These are phyloP conservation scores for Umbelopsis ramanniana DNA, from an alignment of 192 early-diverging fungal genomes.

Conservation along the genomic window DNA sequence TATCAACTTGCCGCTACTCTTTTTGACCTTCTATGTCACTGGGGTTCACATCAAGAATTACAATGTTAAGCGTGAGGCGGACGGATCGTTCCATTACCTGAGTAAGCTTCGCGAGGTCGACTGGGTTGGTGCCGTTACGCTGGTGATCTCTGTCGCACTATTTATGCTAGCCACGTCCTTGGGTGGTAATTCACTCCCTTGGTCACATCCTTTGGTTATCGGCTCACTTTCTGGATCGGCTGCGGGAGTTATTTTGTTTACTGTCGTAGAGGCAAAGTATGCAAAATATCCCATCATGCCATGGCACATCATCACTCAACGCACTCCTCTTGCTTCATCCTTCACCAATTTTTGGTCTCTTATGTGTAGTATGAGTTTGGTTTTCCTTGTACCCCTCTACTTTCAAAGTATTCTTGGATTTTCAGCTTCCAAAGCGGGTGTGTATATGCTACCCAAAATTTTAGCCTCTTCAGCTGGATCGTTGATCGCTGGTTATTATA, in stretches of 20 bases:
- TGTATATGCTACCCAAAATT: constrained; percentile 40
- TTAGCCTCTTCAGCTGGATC: constrained; percentile 31
- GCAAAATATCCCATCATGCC: constrained; percentile 71
- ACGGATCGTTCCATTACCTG: constrained; percentile 38
- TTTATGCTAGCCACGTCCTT: constrained; percentile 57
- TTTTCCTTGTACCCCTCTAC: constrained; percentile 43
- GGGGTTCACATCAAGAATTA: constrained; percentile 45
- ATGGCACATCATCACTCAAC: constrained; percentile 56
- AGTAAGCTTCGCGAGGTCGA: constrained; percentile 57
- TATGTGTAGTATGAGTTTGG: constrained; percentile 39
- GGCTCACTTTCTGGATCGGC: constrained; percentile 47
- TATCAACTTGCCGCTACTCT: constrained; percentile 77
- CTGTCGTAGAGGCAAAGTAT: constrained; percentile 59
- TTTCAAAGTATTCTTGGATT: constrained; percentile 44
- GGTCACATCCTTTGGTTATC: constrained; percentile 53
- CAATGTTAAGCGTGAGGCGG: constrained; percentile 34
- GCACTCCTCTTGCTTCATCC: constrained; percentile 40
- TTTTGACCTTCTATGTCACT: constrained; percentile 51
- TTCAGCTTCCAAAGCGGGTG: constrained; percentile 30
- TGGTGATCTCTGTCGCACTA: constrained; percentile 43
- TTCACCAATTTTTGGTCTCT: constrained; percentile 53
- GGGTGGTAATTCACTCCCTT: constrained; percentile 58
- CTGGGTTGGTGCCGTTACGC: constrained; percentile 48
- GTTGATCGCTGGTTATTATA: constrained; percentile 34
- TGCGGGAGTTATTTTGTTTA: constrained; percentile 41